Base-by-base conservation (phyloP, 2,329 filamentous ascomycete genomes). In the Monilinia aucupariae region DNA sequence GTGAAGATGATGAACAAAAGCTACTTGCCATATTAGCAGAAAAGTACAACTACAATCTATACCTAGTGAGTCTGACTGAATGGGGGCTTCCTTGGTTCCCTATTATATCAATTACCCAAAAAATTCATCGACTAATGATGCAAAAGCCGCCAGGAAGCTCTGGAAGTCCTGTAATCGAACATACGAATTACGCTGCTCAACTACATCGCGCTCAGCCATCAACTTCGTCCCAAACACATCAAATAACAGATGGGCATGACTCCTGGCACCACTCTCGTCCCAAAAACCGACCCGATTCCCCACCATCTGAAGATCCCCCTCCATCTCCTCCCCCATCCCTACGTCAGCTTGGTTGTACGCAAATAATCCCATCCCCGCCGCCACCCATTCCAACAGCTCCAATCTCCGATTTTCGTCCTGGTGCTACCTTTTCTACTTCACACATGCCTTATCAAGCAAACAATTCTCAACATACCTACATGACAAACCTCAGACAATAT, bases 311-410 rank as follows among this genome's bases (percentile, higher is more conserved):
- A 32, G 37, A 62, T 34, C 13, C 41, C 43, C 60, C 45, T 48
- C 60, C 43, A 49, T 45, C 51, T 48, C 51, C 51, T 34, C 56
- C 51, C 22, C 51, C 60, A 49, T 62, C 60, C 17, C 37, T 56
- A 49, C 41, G 53, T 25, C 60, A 37, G 43, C 53, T 55, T 30
- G 60, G 56, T 22, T 56, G 32, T 49, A 56, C 60, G 53, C 60
- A 58, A 49, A 62, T 62, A 48, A 62, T 51, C 25, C 60, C 60
- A 32, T 62, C 60, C 39, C 60, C 60, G 51, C 60, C 60, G 34
- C 60, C 60, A 22, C 60, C 60, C n/a, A 62, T 62, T 58, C 60
- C 60, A 17, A 62, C 60, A 49, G 60, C 60, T 22, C 60, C 60
- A 41, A 62, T 62, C 22, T 56, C 51, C 17, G 60, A 62, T 22